Evolutionary conservation across 2,329 filamentous ascomycete species (phyloP).

Genomic region (Claviceps sp.): DNA sequence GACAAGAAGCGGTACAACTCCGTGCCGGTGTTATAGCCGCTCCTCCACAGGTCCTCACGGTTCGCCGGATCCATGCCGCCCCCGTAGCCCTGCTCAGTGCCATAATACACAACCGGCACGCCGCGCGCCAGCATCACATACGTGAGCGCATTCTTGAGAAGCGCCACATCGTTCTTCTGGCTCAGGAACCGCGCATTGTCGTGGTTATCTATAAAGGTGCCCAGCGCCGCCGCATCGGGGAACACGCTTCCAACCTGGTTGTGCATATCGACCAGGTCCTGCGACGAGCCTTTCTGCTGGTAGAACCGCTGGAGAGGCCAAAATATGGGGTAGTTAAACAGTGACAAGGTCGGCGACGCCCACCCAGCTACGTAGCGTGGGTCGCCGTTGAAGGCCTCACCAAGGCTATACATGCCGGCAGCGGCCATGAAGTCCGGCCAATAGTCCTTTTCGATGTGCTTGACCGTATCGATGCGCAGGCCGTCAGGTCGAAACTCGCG

Average conservation of each 20-base stretch:
- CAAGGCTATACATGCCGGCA: constrained; percentile 45
- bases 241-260: constrained; percentile 22
- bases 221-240: constrained; percentile 31
- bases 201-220: constrained; percentile 45
- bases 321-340: constrained; percentile 46
- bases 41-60: constrained; percentile 46
- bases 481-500: constrained; percentile 49
- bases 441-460: constrained; percentile 46
- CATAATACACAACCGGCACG: constrained; percentile 52
- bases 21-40: constrained; percentile 29
- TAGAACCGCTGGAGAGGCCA: constrained; percentile 28
- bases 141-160: constrained; percentile 47
- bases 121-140: constrained; percentile 49
- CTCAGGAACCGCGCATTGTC: constrained; percentile 41
- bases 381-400: constrained; percentile 45
- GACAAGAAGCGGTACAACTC: constrained; percentile 33
- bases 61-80: constrained; percentile 34
- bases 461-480: constrained; percentile 47
- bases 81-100: constrained; percentile 48
- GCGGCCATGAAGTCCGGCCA: constrained; percentile 39
- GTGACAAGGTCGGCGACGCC: constrained; percentile 31
- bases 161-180: constrained; percentile 35
- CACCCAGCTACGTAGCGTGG: constrained; percentile 38
- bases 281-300: constrained; percentile 23
- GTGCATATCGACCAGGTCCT: constrained; percentile 25